Evolutionary conservation across 108 stramenopile species (phyloP).

Genomic region (Thalassiosira profunda): DNA sequence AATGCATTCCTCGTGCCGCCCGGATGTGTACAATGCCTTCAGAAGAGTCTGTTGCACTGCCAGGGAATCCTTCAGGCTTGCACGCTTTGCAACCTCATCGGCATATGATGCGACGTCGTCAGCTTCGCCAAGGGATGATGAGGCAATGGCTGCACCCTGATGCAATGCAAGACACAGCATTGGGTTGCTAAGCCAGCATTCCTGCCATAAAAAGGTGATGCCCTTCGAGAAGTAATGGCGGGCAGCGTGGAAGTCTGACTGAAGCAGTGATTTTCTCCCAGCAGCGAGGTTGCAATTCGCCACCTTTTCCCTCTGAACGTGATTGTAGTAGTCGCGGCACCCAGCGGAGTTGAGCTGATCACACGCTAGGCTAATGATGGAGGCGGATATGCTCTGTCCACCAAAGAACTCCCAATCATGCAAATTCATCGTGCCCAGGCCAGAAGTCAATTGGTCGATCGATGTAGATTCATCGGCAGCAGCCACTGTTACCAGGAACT

Average conservation of each 20-base stretch:
- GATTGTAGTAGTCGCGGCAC: neutral
- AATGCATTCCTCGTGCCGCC: neutral
- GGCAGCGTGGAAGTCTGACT: constrained; percentile 9
- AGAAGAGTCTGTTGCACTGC: neutral
- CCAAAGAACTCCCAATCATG: too few species aligned
- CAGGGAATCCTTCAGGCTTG: constrained; percentile 8
- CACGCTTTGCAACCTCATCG: neutral
- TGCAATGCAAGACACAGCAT: neutral
- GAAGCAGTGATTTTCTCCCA: neutral
- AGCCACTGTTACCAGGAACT: neutral
- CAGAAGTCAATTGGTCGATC: neutral
- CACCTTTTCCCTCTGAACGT: neutral
- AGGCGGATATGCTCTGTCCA: constrained; percentile 4
- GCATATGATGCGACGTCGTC: neutral
- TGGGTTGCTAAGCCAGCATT: neutral
- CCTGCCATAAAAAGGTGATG: neutral
- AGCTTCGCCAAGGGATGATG: neutral
- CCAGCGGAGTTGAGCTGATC: constrained; percentile 11
- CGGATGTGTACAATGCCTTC: neutral
- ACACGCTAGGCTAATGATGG: neutral
- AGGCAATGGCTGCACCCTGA: constrained; percentile 11
- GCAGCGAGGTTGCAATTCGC: constrained; percentile 11
- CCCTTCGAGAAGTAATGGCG: constrained; percentile 10
- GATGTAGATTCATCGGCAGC: neutral
- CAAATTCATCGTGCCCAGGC: too few species aligned